A percentile compares a stretch with the other conserved stretches of the same genome.
Conservation (phyloP, 2,329 filamentous ascomycete genomes). For the Pseudogymnoascus sp. region DNA sequence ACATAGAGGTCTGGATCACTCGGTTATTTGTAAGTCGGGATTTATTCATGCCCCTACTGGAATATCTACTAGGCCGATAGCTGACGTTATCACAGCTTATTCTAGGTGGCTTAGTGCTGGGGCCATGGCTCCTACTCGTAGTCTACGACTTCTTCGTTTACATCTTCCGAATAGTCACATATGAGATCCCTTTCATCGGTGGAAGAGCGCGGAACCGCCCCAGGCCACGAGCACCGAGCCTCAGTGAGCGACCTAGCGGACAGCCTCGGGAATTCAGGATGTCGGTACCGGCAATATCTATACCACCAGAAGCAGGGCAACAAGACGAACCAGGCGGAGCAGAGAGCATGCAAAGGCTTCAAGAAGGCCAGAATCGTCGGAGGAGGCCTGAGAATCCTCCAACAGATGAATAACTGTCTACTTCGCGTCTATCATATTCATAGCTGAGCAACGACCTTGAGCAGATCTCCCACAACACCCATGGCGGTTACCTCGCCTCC, state of each 20-base stretch:
- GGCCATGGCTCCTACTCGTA: conserved; percentile 55
- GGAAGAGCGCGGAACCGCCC: conserved; percentile 52
- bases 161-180: conserved; percentile 47
- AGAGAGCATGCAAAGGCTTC: conserved; percentile 3
- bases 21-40: conserved; percentile 50
- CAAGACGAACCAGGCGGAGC: conserved; percentile 8
- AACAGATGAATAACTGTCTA: background rate
- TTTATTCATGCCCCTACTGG: conserved; percentile 11
- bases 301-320: conserved; percentile 9
- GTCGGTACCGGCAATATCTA: conserved; percentile 16
- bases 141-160: conserved; percentile 59
- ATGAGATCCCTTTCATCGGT: conserved; percentile 53
- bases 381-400: background rate
- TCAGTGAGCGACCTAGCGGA: conserved; percentile 50
- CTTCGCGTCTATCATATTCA: conserved; percentile 19
- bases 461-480: conserved; percentile 88
- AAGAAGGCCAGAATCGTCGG: background rate
- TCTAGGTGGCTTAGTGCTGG: conserved; percentile 52
- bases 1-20: conserved; percentile 55
- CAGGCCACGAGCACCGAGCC: conserved; percentile 53
- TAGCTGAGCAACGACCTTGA: conserved; percentile 77
- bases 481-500: conserved; percentile 95
- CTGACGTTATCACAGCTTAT: conserved; percentile 42
- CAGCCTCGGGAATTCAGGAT: conserved; percentile 28
- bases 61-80: background rate